phyloP scores from a whole-genome alignment of 2,329 filamentous ascomycete genomes.

The Mycogone perniciosa region DNA sequence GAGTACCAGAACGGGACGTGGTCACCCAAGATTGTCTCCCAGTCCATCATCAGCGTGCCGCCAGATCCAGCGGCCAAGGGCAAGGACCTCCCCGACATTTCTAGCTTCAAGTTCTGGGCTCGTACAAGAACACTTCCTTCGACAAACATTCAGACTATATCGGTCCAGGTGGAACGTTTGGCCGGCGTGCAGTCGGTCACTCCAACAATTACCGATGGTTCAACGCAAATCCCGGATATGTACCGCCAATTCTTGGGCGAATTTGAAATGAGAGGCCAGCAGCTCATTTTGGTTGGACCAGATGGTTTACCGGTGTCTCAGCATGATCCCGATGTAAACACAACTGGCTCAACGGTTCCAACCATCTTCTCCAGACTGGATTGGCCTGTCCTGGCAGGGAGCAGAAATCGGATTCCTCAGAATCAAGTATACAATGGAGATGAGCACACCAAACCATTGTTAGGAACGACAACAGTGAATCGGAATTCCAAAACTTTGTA shows the following conservation, averaged over 20 bases:
- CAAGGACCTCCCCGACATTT: neutral
- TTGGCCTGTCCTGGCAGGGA: neutral
- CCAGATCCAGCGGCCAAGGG: neutral
- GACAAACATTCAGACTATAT: neutral
- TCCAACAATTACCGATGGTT: neutral
- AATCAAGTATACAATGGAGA: neutral
- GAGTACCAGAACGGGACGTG: neutral
- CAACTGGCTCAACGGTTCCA: neutral
- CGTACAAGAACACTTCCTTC: neutral
- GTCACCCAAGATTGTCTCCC: neutral
- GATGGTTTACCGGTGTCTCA: neutral
- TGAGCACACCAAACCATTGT: neutral
- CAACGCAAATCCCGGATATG: neutral
- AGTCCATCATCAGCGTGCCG: neutral
- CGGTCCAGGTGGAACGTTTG: neutral
- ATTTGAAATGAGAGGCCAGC: neutral
- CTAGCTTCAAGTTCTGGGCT: neutral
- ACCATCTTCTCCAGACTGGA: neutral
- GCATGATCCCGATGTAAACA: neutral
- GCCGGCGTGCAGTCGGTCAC: neutral
- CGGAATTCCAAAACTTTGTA: neutral
- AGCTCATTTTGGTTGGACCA: neutral
- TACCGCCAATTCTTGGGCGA: neutral
- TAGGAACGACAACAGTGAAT: neutral
- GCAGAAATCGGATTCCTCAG: neutral